A percentile compares a stretch with the other conserved stretches of the same genome.
Evolutionary conservation across 257 asterid genomes (phyloP).

Genomic region (Handroanthus guayacan): DNA sequence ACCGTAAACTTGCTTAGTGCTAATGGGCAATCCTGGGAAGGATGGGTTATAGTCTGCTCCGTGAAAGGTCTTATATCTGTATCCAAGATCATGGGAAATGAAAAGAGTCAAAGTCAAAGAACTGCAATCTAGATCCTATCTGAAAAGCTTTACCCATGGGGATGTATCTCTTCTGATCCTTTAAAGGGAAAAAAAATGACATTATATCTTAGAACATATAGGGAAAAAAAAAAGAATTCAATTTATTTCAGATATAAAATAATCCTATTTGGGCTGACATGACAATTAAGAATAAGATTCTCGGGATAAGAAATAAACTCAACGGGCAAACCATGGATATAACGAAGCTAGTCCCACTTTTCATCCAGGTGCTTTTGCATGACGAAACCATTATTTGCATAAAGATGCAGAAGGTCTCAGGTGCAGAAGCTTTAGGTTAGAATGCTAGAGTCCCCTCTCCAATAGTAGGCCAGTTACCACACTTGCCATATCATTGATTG

Average conservation of each 20-base stretch:
- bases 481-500: neutral
- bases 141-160: neutral
- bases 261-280: too few species aligned
- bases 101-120: neutral
- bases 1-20: neutral
- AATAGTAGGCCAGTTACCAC: neutral
- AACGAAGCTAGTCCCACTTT: neutral
- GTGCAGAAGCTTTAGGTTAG: neutral
- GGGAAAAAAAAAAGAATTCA: too few species aligned
- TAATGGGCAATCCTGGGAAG: neutral
- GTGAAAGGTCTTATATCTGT: neutral
- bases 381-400: neutral
- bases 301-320: too few species aligned
- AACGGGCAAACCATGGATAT: too few species aligned
- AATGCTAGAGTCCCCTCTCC: neutral
- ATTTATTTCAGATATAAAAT: too few species aligned
- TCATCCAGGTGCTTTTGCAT: neutral
- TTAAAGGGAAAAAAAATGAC: too few species aligned
- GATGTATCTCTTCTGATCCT: too few species aligned
- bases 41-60: neutral
- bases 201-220: too few species aligned
- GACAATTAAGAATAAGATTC: too few species aligned
- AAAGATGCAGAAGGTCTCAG: neutral
- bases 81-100: neutral
- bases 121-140: neutral